Evolutionary conservation across 2,329 filamentous ascomycete genomes (phyloP).

Genomic region (Phaeophleospora eucalypticola): DNA sequence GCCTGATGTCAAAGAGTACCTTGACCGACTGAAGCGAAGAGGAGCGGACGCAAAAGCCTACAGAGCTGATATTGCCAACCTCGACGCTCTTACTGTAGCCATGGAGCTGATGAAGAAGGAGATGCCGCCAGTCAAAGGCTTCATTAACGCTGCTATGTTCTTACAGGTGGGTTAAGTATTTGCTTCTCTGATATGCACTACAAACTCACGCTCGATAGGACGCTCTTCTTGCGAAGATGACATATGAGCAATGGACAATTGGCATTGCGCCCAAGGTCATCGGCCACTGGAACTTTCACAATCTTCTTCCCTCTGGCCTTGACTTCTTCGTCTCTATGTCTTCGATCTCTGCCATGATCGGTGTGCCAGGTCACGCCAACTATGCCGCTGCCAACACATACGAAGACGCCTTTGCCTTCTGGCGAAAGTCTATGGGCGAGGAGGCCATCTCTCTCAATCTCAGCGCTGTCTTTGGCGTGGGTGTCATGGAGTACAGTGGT

Average conservation of each 20-base stretch:
- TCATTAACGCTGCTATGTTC: not conserved
- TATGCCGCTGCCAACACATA: constrained; percentile 50
- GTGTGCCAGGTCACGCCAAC: constrained; percentile 56
- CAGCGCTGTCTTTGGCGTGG: constrained; percentile 45
- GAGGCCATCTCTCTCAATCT: constrained; percentile 50
- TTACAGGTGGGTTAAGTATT: too few species aligned
- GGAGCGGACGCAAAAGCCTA: not conserved
- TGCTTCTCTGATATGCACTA: too few species aligned
- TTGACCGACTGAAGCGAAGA: not conserved
- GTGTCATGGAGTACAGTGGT: constrained; percentile 28
- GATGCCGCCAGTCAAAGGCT: not conserved
- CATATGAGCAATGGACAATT: not conserved
- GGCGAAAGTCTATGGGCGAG: constrained; percentile 39
- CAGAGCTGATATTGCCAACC: not conserved
- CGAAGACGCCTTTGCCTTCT: constrained; percentile 23
- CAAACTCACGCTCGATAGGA: too few species aligned
- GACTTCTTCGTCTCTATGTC: constrained; percentile 51
- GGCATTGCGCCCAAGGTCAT: constrained; percentile 25
- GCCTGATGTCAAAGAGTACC: not conserved
- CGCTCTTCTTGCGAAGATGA: not conserved
- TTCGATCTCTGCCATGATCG: constrained; percentile 53
- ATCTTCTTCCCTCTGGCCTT: constrained; percentile 15
- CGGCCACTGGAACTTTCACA: constrained; percentile 28
- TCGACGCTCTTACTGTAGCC: not conserved
- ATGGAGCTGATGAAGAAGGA: not conserved